A percentile compares a stretch with the other conserved stretches of the same genome.
Evolutionary conservation across 192 early-diverging fungal species (phyloP).

Genomic region (Coemansia sp.): DNA sequence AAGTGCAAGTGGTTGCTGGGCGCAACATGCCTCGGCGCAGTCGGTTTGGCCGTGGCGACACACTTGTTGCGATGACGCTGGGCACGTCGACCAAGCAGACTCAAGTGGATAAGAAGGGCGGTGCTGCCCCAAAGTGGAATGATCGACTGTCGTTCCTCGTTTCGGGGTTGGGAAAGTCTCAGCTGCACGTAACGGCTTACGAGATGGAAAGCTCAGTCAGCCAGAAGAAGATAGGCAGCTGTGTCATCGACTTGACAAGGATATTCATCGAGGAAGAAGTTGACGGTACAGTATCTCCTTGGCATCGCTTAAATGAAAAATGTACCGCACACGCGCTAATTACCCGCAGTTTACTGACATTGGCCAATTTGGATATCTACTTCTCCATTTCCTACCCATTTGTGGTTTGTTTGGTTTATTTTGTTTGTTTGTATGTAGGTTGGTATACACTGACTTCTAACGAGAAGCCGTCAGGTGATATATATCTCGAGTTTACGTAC

Average conservation of each 20-base stretch:
- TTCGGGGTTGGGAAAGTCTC: slow-evolving; percentile 37
- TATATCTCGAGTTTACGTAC: slow-evolving; percentile 54
- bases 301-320: background rate
- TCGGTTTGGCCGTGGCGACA: slow-evolving; percentile 49
- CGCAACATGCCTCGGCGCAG: slow-evolving; percentile 48
- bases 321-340: background rate
- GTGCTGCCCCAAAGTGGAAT: slow-evolving; percentile 52
- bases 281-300: slow-evolving; percentile 30
- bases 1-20: slow-evolving; percentile 49
- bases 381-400: slow-evolving; percentile 5
- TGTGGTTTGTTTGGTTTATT: slow-evolving; percentile 5
- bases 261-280: slow-evolving; percentile 53
- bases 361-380: background rate
- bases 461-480: slow-evolving; percentile 47
- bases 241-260: slow-evolving; percentile 43
- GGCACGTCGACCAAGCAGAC: slow-evolving; percentile 48
- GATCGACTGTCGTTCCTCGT: slow-evolving; percentile 44
- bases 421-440: slow-evolving; percentile 16
- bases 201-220: slow-evolving; percentile 45
- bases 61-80: slow-evolving; percentile 40
- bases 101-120: slow-evolving; percentile 55
- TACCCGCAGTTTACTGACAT: slow-evolving; percentile 3
- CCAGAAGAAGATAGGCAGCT: slow-evolving; percentile 43
- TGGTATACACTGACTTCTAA: slow-evolving; percentile 49
- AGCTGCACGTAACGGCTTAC: slow-evolving; percentile 36